A percentile compares a stretch with the other conserved stretches of the same genome.
phyloP scores from a whole-genome alignment of 495 filamentous ascomycete genomes.

The Aspergillus affinis region DNA sequence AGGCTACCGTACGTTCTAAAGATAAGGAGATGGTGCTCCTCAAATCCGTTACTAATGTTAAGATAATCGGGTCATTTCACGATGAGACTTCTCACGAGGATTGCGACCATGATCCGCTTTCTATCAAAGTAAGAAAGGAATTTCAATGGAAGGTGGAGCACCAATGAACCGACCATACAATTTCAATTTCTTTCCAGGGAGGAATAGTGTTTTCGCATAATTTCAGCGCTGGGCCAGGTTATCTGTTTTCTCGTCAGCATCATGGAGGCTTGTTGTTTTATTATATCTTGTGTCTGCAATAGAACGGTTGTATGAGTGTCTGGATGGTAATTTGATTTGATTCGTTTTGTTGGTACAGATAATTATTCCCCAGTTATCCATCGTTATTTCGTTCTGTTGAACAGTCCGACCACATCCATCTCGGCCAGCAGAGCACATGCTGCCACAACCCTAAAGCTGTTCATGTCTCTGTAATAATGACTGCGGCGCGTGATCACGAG shows the following conservation, averaged over 20 bases:
- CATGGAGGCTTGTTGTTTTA: not conserved
- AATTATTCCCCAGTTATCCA: not conserved
- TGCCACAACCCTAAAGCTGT: conserved; percentile 15
- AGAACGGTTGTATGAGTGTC: not conserved
- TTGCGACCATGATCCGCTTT: not conserved
- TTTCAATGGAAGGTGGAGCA: not conserved
- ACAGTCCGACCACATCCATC: conserved; percentile 3
- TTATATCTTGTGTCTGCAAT: not conserved
- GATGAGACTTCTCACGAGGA: not conserved
- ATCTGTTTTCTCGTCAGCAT: not conserved
- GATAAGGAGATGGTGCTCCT: not conserved
- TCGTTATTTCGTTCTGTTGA: not conserved
- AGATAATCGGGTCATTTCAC: not conserved
- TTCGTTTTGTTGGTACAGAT: not conserved
- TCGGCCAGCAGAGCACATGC: conserved; percentile 15
- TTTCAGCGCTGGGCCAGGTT: not conserved
- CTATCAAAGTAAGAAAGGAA: not conserved
- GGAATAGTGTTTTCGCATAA: not conserved
- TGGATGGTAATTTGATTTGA: not conserved
- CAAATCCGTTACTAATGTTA: not conserved
- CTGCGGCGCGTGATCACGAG: not conserved
- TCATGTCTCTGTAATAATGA: conserved; percentile 2
- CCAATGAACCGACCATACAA: not conserved
- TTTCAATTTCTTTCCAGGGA: not conserved
- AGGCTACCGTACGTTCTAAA: not conserved